phyloP scores from a whole-genome alignment of 2,329 filamentous ascomycete genomes.

The Penicillium vulpinum region DNA sequence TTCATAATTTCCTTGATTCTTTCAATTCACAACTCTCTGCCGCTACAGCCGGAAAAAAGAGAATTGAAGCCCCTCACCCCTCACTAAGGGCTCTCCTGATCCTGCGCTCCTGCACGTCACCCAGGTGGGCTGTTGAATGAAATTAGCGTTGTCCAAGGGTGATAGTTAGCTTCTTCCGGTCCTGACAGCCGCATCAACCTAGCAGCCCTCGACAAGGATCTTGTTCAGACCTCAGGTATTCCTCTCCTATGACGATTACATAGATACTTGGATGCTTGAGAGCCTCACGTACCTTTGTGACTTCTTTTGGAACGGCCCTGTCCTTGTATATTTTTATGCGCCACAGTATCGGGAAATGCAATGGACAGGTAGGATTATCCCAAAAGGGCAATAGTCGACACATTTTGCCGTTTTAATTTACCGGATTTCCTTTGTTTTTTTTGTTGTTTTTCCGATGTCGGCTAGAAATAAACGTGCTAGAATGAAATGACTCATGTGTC shows the following conservation, averaged over 20 bases:
- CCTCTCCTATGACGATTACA: not conserved
- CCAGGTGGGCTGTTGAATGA: not conserved
- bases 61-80: not conserved
- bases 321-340: not conserved
- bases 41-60: slow-evolving; percentile 12
- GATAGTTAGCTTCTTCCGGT: not conserved
- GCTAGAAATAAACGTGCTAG: not conserved
- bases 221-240: slow-evolving; percentile 3
- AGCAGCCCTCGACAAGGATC: not conserved
- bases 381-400: not conserved
- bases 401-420: not conserved
- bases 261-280: not conserved
- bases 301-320: not conserved
- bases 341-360: not conserved
- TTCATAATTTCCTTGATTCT: slow-evolving; percentile 20
- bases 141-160: not conserved
- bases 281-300: not conserved
- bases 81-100: slow-evolving; percentile 2
- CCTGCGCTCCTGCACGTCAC: slow-evolving; percentile 1
- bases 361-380: not conserved
- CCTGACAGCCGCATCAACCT: slow-evolving; percentile 4
- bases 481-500: not conserved
- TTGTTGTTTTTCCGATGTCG: not conserved
- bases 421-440: not conserved
- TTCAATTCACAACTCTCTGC: not conserved